A percentile compares a stretch with the other conserved stretches of the same genome.
Evolutionary conservation across 352 stramenopile genomes (phyloP).

Genomic region (Phytopythium boreale): DNA sequence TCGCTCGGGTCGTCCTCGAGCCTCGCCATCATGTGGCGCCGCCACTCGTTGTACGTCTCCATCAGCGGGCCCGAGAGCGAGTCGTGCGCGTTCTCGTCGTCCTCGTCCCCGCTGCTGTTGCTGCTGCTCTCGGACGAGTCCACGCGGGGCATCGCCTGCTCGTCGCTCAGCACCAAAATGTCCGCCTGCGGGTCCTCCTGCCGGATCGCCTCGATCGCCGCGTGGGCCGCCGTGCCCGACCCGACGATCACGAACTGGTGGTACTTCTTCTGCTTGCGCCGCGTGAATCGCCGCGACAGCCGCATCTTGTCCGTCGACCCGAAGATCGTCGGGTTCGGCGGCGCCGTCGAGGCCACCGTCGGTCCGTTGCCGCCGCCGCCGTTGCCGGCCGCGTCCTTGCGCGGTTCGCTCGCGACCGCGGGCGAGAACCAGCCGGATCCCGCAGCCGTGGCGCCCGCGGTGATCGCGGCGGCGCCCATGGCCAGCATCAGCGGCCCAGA

Average conservation of each 20-base stretch:
- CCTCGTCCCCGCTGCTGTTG: not conserved
- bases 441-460: not conserved
- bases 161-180: slow-evolving; percentile 88
- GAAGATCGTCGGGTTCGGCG: slow-evolving; percentile 7
- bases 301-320: slow-evolving; percentile 29
- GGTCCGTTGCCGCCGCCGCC: not conserved
- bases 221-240: slow-evolving; percentile 84
- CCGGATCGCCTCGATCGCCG: slow-evolving; percentile 90
- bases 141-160: slow-evolving; percentile 56
- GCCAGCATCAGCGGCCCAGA: not conserved
- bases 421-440: not conserved
- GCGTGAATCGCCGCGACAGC: slow-evolving; percentile 61
- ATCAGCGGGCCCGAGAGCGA: slow-evolving; percentile 57
- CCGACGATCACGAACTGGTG: slow-evolving; percentile 90
- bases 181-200: slow-evolving; percentile 73
- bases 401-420: not conserved
- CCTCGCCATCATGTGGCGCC: slow-evolving; percentile 73
- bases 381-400: not conserved
- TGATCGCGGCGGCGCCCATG: not conserved
- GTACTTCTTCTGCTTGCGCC: slow-evolving; percentile 66
- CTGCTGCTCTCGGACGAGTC: slow-evolving; percentile 34
- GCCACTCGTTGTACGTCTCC: slow-evolving; percentile 90
- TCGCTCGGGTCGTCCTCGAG: slow-evolving; percentile 70
- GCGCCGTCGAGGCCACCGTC: too few species aligned
- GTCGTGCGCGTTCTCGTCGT: slow-evolving; percentile 15